Evolutionary conservation across 2,329 filamentous ascomycete species (phyloP).

Genomic region (Neopestalotiopsis clavispora): DNA sequence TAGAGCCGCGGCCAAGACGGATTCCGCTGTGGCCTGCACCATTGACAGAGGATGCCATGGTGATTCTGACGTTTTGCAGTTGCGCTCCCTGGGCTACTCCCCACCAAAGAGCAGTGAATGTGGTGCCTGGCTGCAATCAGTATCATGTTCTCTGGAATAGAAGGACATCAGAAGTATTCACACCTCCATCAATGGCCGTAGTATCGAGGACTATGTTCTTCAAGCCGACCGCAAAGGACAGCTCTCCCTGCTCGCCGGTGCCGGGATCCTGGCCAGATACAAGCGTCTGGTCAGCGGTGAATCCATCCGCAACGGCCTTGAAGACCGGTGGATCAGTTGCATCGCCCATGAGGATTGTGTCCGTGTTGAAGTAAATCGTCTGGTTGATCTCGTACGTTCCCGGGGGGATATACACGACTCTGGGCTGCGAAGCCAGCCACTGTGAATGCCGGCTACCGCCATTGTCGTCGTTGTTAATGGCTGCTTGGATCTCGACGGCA

Average conservation of each 20-base stretch:
- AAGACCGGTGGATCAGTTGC: conserved; percentile 48
- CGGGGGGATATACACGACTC: conserved; percentile 48
- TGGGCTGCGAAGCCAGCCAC: conserved; percentile 48
- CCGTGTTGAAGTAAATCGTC: conserved; percentile 47
- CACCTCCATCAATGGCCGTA: conserved; percentile 39
- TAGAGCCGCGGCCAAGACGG: conserved; percentile 44
- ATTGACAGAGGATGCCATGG: conserved; percentile 41
- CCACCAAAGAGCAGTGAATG: conserved; percentile 48
- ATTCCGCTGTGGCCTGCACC: conserved; percentile 48
- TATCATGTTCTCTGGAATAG: not conserved
- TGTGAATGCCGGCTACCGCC: conserved; percentile 37
- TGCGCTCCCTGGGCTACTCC: conserved; percentile 49
- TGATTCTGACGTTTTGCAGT: conserved; percentile 48
- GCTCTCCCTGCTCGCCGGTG: conserved; percentile 38
- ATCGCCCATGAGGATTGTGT: conserved; percentile 52
- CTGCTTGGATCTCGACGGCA: conserved; percentile 39
- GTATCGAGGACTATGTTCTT: conserved; percentile 51
- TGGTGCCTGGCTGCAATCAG: conserved; percentile 29
- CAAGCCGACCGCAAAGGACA: conserved; percentile 47
- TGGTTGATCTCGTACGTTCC: conserved; percentile 45
- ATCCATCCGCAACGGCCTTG: conserved; percentile 44
- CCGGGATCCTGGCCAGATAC: conserved; percentile 42
- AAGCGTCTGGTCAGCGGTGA: conserved; percentile 34
- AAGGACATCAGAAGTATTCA: conserved; percentile 6
- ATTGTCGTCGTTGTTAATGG: conserved; percentile 42